Conservation (phyloP, 805 yeast genomes). For the Saccharomycopsis sp. region DNA sequence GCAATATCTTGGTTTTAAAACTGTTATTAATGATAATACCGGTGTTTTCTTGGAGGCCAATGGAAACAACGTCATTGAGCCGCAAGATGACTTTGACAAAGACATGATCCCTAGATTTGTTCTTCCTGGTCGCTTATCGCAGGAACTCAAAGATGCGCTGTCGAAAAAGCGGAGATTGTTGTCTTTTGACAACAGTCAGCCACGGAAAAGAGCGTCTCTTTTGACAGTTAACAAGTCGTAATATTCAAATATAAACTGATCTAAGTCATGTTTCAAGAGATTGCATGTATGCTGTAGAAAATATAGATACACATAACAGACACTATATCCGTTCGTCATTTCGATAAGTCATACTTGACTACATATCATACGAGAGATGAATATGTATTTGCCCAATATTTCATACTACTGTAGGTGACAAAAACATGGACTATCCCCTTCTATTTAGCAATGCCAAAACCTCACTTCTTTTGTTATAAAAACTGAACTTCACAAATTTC, state of each 20-base stretch:
- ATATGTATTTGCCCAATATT: no score
- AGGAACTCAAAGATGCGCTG: background rate
- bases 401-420: no score
- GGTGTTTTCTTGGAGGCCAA: slow-evolving; percentile 47
- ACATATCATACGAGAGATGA: no score
- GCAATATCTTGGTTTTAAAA: slow-evolving; percentile 47
- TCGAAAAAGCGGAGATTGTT: background rate
- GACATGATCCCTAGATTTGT: slow-evolving; percentile 10
- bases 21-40: slow-evolving; percentile 50
- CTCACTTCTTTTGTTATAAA: slow-evolving; percentile 10
- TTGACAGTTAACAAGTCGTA: background rate
- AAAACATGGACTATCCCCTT: no score
- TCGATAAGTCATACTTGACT: no score
- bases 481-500: slow-evolving; percentile 10
- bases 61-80: slow-evolving; percentile 7
- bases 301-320: no score
- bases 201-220: background rate
- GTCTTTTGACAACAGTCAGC: background rate
- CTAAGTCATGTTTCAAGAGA: no score
- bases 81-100: slow-evolving; percentile 16
- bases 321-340: no score
- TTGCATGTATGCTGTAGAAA: no score
- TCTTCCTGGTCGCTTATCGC: slow-evolving; percentile 3
- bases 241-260: no score
- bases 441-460: background rate